A percentile compares a stretch with the other conserved stretches of the same genome.
phyloP scores from a whole-genome alignment of 2,329 filamentous ascomycete species.

The Escovopsis sp. region DNA sequence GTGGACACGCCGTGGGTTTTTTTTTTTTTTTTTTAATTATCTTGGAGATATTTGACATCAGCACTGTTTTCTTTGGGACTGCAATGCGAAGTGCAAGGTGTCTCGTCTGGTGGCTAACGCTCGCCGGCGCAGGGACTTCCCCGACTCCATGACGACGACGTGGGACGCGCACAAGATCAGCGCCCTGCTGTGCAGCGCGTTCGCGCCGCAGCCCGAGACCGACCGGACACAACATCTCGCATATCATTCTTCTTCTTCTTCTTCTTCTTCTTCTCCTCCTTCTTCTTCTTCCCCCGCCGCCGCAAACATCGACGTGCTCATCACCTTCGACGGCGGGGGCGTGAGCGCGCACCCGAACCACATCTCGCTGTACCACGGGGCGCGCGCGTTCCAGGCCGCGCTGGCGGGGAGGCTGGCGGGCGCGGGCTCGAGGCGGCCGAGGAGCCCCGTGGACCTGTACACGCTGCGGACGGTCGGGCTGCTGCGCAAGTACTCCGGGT shows the following conservation, averaged over 20 bases:
- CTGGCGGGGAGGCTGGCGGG: constrained; percentile 36
- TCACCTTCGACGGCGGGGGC: constrained; percentile 79
- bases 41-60: too few relatives aligned
- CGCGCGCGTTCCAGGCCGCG: constrained; percentile 52
- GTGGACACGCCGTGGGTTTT: constrained; percentile 67
- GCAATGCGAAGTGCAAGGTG: too few relatives aligned
- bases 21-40: too few relatives aligned
- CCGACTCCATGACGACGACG: constrained; percentile 69
- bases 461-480: constrained; percentile 62
- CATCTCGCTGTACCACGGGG: constrained; percentile 73
- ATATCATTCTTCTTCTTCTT: too few relatives aligned
- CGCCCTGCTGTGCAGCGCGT: constrained; percentile 54
- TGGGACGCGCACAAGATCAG: constrained; percentile 65
- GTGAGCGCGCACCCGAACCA: constrained; percentile 90
- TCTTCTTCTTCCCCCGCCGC: too few relatives aligned
- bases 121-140: constrained; percentile 44
- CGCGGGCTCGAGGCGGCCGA: constrained; percentile 47
- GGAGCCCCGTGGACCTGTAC: constrained; percentile 69
- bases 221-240: too few relatives aligned
- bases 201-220: constrained; percentile 48
- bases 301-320: constrained; percentile 58
- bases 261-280: too few relatives aligned
- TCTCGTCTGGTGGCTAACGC: neutral
- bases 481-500: constrained; percentile 63
- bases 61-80: too few relatives aligned